These are phyloP conservation scores for Irpex sp. DNA, from an alignment of 1,284 basidiomycete species.

Conservation along the genomic window DNA sequence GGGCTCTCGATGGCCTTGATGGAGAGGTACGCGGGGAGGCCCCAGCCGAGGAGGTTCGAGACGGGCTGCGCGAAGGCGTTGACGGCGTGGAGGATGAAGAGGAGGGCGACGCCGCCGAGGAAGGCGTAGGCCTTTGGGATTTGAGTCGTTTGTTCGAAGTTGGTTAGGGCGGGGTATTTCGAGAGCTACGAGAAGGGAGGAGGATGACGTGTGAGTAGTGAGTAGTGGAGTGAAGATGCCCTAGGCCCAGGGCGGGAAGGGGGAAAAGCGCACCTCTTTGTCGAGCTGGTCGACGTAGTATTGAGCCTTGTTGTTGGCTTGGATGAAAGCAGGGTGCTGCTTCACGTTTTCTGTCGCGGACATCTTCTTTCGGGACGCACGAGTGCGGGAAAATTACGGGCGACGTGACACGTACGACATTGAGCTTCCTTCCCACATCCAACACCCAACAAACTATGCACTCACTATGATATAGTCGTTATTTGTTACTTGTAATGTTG, in stretches of 20 bases:
- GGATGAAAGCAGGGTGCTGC: conserved; percentile 81
- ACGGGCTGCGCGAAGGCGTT: conserved; percentile 80
- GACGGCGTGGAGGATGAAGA: conserved; percentile 73
- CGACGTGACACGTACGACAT: conserved; percentile 9
- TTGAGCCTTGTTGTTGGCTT: conserved; percentile 73
- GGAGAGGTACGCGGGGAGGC: conserved; percentile 80
- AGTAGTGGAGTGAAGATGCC: too few relatives aligned
- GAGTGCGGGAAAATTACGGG: conserved; percentile 4
- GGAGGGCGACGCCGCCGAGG: conserved; percentile 66
- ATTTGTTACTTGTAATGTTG: conserved; percentile 3
- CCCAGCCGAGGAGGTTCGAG: conserved; percentile 85
- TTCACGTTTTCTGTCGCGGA: conserved; percentile 73
- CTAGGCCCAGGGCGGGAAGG: not conserved
- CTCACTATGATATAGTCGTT: conserved; percentile 6
- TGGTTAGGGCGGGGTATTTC: conserved; percentile 85
- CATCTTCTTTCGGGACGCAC: conserved; percentile 44
- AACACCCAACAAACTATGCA: not conserved
- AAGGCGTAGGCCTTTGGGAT: conserved; percentile 93
- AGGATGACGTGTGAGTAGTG: too few relatives aligned
- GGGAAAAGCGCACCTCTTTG: conserved; percentile 73
- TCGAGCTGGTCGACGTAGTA: conserved; percentile 85
- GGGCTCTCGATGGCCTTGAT: conserved; percentile 82
- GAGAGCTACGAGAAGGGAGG: conserved; percentile 70
- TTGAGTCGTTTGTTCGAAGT: conserved; percentile 86
- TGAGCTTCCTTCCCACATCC: not conserved